Conservation (phyloP, 2,329 filamentous ascomycete genomes). For the Dactylellina parvicollis region DNA sequence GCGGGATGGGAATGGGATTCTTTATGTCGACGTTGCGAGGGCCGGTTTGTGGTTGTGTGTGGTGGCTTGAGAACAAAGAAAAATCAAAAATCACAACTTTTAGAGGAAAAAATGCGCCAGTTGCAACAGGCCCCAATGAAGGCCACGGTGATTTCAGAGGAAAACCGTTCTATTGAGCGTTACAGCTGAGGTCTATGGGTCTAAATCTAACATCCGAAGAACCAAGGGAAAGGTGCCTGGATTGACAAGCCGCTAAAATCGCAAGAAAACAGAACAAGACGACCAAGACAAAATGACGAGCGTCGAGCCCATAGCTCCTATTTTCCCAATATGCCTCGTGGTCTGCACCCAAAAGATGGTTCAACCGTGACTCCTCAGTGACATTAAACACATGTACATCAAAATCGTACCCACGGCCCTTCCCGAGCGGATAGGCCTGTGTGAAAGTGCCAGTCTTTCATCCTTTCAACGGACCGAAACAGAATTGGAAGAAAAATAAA, state of each 20-base stretch:
- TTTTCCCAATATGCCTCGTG: not conserved
- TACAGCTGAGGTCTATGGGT: conserved; percentile 20
- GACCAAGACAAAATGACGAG: not conserved
- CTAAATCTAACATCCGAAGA: conserved; percentile 23
- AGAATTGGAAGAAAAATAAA: not conserved
- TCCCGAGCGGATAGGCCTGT: not conserved
- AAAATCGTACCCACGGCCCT: not conserved
- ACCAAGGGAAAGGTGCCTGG: conserved; percentile 4
- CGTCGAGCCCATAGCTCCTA: conserved; percentile 1
- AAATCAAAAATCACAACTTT: no score
- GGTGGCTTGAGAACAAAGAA: no score
- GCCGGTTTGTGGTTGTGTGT: no score
- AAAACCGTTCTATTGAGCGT: not conserved
- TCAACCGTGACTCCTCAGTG: not conserved
- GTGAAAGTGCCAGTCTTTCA: conserved; percentile 5
- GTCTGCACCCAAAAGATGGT: not conserved
- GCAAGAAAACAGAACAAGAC: conserved; percentile 42
- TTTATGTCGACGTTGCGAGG: not conserved
- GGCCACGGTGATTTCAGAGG: not conserved
- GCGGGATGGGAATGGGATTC: not conserved
- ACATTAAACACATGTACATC: not conserved
- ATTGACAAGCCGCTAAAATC: conserved; percentile 43
- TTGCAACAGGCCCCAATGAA: no score
- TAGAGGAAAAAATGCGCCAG: no score
- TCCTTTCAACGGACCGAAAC: not conserved